Conservation (phyloP, 495 filamentous ascomycete genomes). For the Neurospora terricola region DNA sequence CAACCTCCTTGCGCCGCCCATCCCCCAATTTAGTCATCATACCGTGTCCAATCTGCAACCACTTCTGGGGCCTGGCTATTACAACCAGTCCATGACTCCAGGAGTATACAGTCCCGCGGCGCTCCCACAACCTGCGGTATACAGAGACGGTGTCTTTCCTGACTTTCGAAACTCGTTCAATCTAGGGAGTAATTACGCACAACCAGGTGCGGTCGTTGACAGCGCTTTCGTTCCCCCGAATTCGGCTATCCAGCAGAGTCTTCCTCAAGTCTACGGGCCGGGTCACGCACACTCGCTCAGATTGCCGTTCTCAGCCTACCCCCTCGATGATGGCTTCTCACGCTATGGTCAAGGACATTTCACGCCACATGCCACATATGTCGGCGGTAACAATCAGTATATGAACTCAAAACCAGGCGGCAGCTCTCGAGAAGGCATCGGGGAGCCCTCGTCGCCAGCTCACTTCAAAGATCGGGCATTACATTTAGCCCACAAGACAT, state of each 20-base stretch:
- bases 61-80: conserved; percentile 60
- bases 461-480: conserved; percentile 75
- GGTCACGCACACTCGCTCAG: conserved; percentile 19
- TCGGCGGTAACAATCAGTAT: conserved; percentile 11
- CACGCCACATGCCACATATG: conserved; percentile 9
- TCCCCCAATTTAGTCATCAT: conserved; percentile 27
- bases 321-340: conserved; percentile 24
- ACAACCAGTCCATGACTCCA: conserved; percentile 53
- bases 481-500: conserved; percentile 76
- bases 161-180: conserved; percentile 23
- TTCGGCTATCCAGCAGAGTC: conserved; percentile 13
- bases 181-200: conserved; percentile 21
- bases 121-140: conserved; percentile 60
- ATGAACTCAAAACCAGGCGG: conserved; percentile 6
- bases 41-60: conserved; percentile 50
- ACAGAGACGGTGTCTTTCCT: conserved; percentile 60
- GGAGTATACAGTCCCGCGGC: conserved; percentile 65
- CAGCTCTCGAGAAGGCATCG: neutral
- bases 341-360: conserved; percentile 12
- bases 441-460: conserved; percentile 30
- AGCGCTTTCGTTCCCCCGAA: conserved; percentile 23
- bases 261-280: conserved; percentile 14
- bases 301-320: conserved; percentile 16
- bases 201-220: conserved; percentile 23
- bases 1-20: conserved; percentile 13